Evolutionary conservation across 257 asterid species (phyloP).

Genomic region (Datura wrightii): DNA sequence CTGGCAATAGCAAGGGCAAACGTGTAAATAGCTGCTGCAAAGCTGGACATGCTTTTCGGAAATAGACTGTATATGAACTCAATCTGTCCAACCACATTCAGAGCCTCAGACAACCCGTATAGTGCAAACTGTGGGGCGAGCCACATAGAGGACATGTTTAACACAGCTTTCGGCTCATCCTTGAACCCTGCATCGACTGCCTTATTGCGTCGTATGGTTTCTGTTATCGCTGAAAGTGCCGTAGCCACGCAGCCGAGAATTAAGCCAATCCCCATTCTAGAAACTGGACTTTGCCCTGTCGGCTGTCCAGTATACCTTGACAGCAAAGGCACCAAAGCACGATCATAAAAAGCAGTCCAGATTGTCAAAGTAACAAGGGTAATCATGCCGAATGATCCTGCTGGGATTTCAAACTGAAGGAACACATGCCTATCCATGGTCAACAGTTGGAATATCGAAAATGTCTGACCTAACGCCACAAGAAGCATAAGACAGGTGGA

Average conservation of each 20-base stretch:
- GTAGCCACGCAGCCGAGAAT: constrained; percentile 14
- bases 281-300: constrained; percentile 17
- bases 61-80: constrained; percentile 35
- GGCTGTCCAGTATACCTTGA: constrained; percentile 14
- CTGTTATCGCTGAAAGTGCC: constrained; percentile 31
- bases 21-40: constrained; percentile 32
- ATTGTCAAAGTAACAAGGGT: not conserved
- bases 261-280: constrained; percentile 37
- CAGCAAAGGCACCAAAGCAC: constrained; percentile 27
- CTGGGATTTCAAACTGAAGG: constrained; percentile 35
- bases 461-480: not conserved
- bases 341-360: constrained; percentile 36
- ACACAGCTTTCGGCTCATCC: constrained; percentile 17
- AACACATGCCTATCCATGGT: constrained; percentile 30
- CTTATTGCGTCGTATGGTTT: constrained; percentile 28
- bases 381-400: constrained; percentile 38
- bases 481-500: constrained; percentile 33
- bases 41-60: constrained; percentile 41
- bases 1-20: constrained; percentile 28
- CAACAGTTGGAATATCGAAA: constrained; percentile 21
- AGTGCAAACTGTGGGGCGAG: constrained; percentile 31
- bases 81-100: constrained; percentile 34
- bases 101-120: constrained; percentile 35
- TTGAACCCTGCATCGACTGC: constrained; percentile 26
- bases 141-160: constrained; percentile 41